Evolutionary conservation across 768 basidiomycete genomes (phyloP), one percentile per base, ranked within the genome.

Genomic region (Podaxis sp.): DNA sequence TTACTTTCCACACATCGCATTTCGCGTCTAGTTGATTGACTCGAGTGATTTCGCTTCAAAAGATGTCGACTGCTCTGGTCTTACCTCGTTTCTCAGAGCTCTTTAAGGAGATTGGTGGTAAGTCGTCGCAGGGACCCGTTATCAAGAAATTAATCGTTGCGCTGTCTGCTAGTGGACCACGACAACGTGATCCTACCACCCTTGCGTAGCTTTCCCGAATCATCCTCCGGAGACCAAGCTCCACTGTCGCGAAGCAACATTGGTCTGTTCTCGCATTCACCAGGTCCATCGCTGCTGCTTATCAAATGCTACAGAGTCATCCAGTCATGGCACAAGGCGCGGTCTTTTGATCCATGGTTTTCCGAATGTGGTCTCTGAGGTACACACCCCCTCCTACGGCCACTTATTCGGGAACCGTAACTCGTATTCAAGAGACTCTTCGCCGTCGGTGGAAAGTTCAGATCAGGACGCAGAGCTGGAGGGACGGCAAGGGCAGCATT

Each of bases 171-270:
- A 62, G 55, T 50, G 2, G 55, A 49, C 12, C 44, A 56, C 24
- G 61, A 62, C 10, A 48, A 37, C 22, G 24, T 65, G 24, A 56
- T 37, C 26, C 56, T 65, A 6, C 56, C 64, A 30, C 60, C 64
- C 20, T 60, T 65, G 22, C 64, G 59, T 17, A 62, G 26, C 15
- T 65, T 65, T 28, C 64, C 58, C 3, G 60, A 61, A 41, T 52
- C 64, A 3, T 41, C 51, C 33, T 62, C 64, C 11, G 26, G 60
- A 51, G 38, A 40, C 12, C 24, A 44, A 15, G 20, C 37, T 7
- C 10, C 40, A 1, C 30, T n/a, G n/a, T 12, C 40, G 50, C 59
- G 17, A 28, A 38, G 24, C 1, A 6, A 51, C 2, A 38, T 15
- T 28, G 49, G 49, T 50, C n/a, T 46, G 44, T 46, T 46, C 15